Base-by-base conservation (phyloP, 441 rosid species). In the Adansonia rubrostipa region DNA sequence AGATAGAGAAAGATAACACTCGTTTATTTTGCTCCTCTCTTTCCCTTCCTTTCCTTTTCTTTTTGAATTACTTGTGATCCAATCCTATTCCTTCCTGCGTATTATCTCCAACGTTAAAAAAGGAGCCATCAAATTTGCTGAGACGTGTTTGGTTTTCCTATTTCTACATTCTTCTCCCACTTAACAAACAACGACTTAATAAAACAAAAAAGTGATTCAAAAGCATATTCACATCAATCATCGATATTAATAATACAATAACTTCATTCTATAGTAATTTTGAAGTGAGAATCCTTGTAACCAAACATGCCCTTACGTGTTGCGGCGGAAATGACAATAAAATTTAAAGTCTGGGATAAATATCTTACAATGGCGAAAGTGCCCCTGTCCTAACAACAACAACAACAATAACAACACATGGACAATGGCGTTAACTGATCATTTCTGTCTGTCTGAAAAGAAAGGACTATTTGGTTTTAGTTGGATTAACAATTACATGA, bases 11-110 rank as follows among this genome's bases (percentile, higher is more conserved):
- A 66, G 45, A 28, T 42, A 68, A 24, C 54, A 7, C 74, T 20
- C 74, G 11, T n/a, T 54, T n/a, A 77, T 33, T 77, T 68, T 77
- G 79, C 73, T 67, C 79, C 73, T 77, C 73, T 67, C 56, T 44
- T 77, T 76, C 54, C 45, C n/a, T 73, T 14, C 33, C 6, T 61
- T 9, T 61, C 22, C 15, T 40, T 19, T 20, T n/a, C 15, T 51
- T 76, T 66, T 60, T 1, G 24, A 70, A 13, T 40, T 13, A 6
- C 8, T 47, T 45, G 40, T 14, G 7, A 20, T 28, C 77, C 40
- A 53, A 71, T 53, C 75, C 62, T n/a, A 20, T 22, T 42, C 4
- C 8, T 0, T 71, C 45, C n/a, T 36, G 50, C 50, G 20, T 33
- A 42, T 40, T 9, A 24, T 74, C 22, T 44, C 51, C 7, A 58